Percentiles rank a stretch among this genome's conserved stretches.
These are phyloP conservation scores for Mycena epipterygia DNA, from an alignment of 768 basidiomycete species.

Conservation along the genomic window DNA sequence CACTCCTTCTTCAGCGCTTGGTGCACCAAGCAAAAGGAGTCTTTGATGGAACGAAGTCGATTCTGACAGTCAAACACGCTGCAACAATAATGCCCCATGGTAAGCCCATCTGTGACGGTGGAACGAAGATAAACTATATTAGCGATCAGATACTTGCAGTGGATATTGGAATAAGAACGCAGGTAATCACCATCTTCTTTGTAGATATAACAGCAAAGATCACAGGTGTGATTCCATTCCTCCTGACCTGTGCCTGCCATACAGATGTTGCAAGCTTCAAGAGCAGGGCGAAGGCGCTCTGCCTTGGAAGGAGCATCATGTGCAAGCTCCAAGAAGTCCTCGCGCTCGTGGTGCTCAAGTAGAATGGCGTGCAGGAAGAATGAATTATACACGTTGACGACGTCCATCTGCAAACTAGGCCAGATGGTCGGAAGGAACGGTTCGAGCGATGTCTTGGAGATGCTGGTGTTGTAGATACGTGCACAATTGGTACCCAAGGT, in stretches of 20 bases:
- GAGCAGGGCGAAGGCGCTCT: slow-evolving; percentile 35
- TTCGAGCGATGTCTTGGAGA: background rate
- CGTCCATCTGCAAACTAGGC: slow-evolving; percentile 28
- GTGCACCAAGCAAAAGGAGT: background rate
- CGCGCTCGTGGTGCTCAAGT: slow-evolving; percentile 35
- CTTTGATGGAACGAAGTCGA: background rate
- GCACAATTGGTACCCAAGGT: slow-evolving; percentile 47
- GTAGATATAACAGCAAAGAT: slow-evolving; percentile 40
- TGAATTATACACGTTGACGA: slow-evolving; percentile 42
- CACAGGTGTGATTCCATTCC: slow-evolving; percentile 47
- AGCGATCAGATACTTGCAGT: background rate
- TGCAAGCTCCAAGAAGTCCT: slow-evolving; percentile 28
- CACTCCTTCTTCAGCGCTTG: background rate
- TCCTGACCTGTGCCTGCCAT: slow-evolving; percentile 46
- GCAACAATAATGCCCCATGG: slow-evolving; percentile 10
- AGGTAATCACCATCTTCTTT: slow-evolving; percentile 25
- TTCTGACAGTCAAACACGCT: slow-evolving; percentile 10
- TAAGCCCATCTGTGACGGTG: slow-evolving; percentile 6
- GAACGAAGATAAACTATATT: slow-evolving; percentile 4
- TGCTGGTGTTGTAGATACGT: slow-evolving; percentile 42
- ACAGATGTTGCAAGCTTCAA: slow-evolving; percentile 39
- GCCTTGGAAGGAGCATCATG: slow-evolving; percentile 36
- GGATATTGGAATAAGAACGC: slow-evolving; percentile 14
- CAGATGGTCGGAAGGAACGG: slow-evolving; percentile 29
- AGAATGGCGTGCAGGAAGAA: slow-evolving; percentile 42